A percentile compares a stretch with the other conserved stretches of the same genome.
Conservation (phyloP, 371 early-diverging fungal species). For the Umbelopsis sp. region DNA sequence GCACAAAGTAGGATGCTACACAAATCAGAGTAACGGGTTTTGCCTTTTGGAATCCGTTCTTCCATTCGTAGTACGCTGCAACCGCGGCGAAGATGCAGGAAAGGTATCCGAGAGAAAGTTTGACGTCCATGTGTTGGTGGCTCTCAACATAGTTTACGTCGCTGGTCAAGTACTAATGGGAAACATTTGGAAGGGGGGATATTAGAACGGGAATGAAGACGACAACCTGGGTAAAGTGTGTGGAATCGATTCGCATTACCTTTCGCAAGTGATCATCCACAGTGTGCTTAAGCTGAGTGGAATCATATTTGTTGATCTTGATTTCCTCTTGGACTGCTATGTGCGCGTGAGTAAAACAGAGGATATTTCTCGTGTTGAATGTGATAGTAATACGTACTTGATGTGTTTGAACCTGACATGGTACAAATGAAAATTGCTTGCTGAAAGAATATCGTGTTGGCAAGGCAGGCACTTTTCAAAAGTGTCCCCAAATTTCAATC, state of each 20-base stretch:
- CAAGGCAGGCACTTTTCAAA: background rate
- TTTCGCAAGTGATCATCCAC: constrained; percentile 47
- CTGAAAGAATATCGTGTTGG: background rate
- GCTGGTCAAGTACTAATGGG: constrained; percentile 26
- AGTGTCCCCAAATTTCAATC: background rate
- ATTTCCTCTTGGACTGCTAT: background rate
- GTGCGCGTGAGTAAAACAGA: no score
- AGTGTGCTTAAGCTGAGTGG: constrained; percentile 42
- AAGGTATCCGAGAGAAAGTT: constrained; percentile 43
- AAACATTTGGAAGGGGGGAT: no score
- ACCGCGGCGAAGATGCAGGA: constrained; percentile 45
- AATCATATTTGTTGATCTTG: constrained; percentile 36
- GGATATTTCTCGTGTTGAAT: no score
- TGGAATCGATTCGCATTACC: constrained; percentile 25
- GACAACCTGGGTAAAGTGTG: no score
- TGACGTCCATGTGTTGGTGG: constrained; percentile 44
- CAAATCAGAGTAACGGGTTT: constrained; percentile 30
- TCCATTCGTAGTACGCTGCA: constrained; percentile 44
- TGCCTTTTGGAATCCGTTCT: constrained; percentile 39
- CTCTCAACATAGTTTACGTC: constrained; percentile 32
- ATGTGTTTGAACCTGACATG: background rate
- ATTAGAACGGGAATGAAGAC: no score
- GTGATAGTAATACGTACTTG: background rate
- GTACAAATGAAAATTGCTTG: background rate
- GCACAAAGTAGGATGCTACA: constrained; percentile 40